Evolutionary conservation across 441 rosid genomes (phyloP).

Genomic region (Biscutella laevigata): DNA sequence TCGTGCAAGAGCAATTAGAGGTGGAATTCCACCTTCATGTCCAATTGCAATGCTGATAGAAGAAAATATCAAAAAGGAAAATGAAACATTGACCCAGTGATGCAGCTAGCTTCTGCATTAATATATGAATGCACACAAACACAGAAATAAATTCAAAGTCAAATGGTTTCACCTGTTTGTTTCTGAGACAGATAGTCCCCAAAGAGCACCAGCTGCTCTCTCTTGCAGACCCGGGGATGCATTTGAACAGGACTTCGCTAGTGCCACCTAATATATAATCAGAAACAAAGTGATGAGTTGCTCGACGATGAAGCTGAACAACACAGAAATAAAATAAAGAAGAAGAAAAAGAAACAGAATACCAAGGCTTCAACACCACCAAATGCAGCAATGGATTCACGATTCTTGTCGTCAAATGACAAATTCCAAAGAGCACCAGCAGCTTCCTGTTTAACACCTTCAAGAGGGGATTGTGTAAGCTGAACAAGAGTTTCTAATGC

Average conservation of each 20-base stretch:
- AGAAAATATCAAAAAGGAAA: background rate
- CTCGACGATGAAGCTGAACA: background rate
- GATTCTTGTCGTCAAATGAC: constrained; percentile 77
- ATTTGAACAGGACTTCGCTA: constrained; percentile 75
- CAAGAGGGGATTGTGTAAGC: constrained; percentile 77
- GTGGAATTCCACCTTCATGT: constrained; percentile 92
- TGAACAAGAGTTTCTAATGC: constrained; percentile 89
- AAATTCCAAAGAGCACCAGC: constrained; percentile 97
- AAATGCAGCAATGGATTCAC: constrained; percentile 86
- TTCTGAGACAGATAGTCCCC: constrained; percentile 96
- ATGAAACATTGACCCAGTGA: no score
- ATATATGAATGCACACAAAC: background rate
- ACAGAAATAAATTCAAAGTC: background rate
- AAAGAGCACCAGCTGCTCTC: constrained; percentile 98
- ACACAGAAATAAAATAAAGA: background rate
- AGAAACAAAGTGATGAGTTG: constrained; percentile 13
- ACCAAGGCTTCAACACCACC: constrained; percentile 98
- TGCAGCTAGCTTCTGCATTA: background rate
- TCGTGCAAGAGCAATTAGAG: constrained; percentile 73
- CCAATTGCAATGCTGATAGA: constrained; percentile 84
- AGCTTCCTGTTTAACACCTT: constrained; percentile 98
- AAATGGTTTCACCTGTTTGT: constrained; percentile 57
- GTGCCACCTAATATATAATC: constrained; percentile 56
- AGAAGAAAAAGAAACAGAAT: constrained; percentile 9
- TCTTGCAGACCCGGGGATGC: constrained; percentile 93